Conservation (phyloP, 2,329 filamentous ascomycete species). For the Arthrobotrys iridis region DNA sequence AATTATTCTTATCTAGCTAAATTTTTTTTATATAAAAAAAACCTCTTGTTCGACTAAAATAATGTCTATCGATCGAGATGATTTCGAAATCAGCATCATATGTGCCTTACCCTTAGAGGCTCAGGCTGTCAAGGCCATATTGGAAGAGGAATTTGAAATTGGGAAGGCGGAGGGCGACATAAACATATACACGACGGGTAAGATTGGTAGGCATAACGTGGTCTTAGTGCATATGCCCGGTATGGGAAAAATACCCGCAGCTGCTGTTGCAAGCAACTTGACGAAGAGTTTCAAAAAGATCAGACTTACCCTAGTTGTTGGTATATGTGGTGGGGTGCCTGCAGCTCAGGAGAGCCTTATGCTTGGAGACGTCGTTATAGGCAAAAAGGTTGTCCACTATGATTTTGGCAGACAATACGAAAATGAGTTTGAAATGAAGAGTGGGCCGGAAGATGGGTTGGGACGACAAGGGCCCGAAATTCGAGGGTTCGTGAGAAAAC, state of each 20-base stretch:
- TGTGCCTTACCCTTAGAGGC: conserved; percentile 20
- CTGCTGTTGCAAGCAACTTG: conserved; percentile 58
- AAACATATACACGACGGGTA: conserved; percentile 59
- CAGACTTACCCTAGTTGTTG: conserved; percentile 60
- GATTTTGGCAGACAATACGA: conserved; percentile 57
- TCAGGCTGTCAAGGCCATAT: conserved; percentile 11
- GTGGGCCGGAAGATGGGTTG: conserved; percentile 52
- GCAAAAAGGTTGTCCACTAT: conserved; percentile 56
- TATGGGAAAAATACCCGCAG: conserved; percentile 58
- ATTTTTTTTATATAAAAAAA: not conserved
- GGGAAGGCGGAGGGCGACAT: conserved; percentile 53
- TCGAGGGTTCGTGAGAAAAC: conserved; percentile 56
- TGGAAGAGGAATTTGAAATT: conserved; percentile 59
- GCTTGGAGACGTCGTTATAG: conserved; percentile 56
- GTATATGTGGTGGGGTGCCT: conserved; percentile 61
- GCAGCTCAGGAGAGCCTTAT: not conserved
- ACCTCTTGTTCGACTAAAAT: not conserved
- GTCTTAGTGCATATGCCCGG: conserved; percentile 60
- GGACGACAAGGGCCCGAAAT: conserved; percentile 57
- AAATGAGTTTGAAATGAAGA: conserved; percentile 50
- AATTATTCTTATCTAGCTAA: not conserved
- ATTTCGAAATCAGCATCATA: conserved; percentile 24
- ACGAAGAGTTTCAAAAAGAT: conserved; percentile 59
- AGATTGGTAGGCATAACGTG: conserved; percentile 60
- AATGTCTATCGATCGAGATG: not conserved